Percentiles rank a stretch among this genome's conserved stretches.
Evolutionary conservation across 169 alveolate genomes (phyloP).

Genomic region (Besnoitia besnoiti): DNA sequence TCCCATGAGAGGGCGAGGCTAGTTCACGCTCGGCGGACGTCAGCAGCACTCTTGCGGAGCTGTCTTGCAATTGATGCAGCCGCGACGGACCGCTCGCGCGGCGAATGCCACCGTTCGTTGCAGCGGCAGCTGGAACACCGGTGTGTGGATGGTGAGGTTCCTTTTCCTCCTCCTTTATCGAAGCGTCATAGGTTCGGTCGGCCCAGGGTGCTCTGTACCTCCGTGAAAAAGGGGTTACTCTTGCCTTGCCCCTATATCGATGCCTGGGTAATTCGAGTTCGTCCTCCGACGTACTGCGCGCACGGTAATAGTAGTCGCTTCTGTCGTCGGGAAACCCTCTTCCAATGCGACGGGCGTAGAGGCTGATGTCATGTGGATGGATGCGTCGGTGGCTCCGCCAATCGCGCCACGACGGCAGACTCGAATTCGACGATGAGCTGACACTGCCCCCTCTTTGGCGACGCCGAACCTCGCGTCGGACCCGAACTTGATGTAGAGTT

Average conservation of each 20-base stretch:
- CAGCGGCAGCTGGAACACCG: neutral
- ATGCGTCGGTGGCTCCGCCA: neutral
- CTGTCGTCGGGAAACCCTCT: neutral
- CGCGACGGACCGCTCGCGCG: neutral
- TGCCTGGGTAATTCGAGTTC: neutral
- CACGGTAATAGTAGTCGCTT: too few relatives aligned
- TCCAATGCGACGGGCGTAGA: neutral
- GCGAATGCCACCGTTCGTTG: neutral
- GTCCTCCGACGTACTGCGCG: neutral
- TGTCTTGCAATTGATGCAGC: too few relatives aligned
- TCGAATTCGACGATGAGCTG: neutral
- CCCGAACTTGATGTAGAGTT: constrained; percentile 23
- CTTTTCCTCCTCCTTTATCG: neutral
- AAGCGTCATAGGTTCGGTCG: neutral
- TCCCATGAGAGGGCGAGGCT: too few relatives aligned
- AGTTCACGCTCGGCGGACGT: too few relatives aligned
- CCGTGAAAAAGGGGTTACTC: neutral
- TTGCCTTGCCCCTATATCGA: neutral
- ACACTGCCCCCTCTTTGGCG: neutral
- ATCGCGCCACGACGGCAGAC: constrained; percentile 2
- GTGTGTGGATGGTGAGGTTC: neutral
- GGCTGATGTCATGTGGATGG: neutral
- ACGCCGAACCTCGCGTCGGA: neutral
- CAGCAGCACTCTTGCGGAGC: too few relatives aligned
- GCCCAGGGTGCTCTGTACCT: neutral